phyloP scores from a whole-genome alignment of 2,329 filamentous ascomycete species.

The Chaetomium sp. region DNA sequence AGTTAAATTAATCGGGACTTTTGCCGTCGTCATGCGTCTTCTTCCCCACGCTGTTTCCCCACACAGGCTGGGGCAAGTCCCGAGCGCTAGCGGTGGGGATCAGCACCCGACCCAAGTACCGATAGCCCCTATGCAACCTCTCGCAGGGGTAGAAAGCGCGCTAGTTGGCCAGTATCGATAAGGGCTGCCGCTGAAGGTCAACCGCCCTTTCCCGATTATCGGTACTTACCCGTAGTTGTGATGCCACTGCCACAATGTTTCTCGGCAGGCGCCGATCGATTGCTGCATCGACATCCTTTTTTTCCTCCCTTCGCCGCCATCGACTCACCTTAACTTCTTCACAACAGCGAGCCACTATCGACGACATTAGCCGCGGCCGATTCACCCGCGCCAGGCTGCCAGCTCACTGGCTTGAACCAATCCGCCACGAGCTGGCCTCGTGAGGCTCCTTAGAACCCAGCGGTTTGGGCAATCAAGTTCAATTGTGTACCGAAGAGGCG shows the following conservation, averaged over 20 bases:
- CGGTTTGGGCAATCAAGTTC: neutral
- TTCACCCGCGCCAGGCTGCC: no score
- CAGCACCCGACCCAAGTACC: conserved; percentile 29
- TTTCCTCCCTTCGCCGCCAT: conserved; percentile 7
- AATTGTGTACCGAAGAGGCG: neutral
- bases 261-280: conserved; percentile 20
- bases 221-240: neutral
- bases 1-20: conserved; percentile 1
- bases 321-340: conserved; percentile 1
- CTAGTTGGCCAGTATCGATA: neutral
- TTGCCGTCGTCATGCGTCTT: conserved; percentile 3
- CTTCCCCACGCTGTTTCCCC: neutral
- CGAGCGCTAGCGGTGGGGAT: conserved; percentile 2
- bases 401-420: no score
- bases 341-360: conserved; percentile 24
- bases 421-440: neutral
- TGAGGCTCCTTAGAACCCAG: conserved; percentile 1
- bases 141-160: neutral
- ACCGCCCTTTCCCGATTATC: conserved; percentile 1
- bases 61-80: neutral
- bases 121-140: conserved; percentile 19
- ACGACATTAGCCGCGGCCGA: conserved; percentile 32
- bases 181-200: neutral
- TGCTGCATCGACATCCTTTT: conserved; percentile 9
- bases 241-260: neutral